These are phyloP conservation scores for Fraxinus greggii DNA, from an alignment of 305 asterid species.

Conservation along the genomic window DNA sequence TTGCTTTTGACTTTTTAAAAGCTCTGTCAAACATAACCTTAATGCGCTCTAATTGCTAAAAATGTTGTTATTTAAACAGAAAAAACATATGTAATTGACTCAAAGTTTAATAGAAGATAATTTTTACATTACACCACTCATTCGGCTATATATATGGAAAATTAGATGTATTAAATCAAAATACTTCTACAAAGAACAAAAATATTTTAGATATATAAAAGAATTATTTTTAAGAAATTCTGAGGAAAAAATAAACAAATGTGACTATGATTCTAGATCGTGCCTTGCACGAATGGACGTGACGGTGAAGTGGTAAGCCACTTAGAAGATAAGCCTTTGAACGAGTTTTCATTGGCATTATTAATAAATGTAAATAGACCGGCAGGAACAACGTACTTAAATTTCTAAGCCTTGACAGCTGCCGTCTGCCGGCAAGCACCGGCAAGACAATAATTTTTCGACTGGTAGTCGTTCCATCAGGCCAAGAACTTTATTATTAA, in stretches of 20 bases:
- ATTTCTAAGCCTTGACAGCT: slow-evolving; percentile 13
- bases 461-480: background rate
- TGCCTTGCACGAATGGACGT: background rate
- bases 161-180: background rate
- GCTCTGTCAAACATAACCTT: background rate
- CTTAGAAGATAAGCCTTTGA: slow-evolving; percentile 9
- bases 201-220: background rate
- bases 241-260: background rate
- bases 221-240: background rate
- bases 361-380: background rate
- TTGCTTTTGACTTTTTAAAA: background rate
- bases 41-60: background rate
- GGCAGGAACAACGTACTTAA: background rate
- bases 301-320: background rate
- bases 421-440: slow-evolving; percentile 30
- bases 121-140: background rate
- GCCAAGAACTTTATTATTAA: background rate
- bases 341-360: background rate
- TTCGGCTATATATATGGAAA: background rate
- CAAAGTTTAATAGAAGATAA: background rate
- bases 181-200: background rate
- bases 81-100: background rate
- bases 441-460: background rate
- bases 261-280: background rate
- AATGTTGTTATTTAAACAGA: background rate